These are phyloP conservation scores for Aureobasidium sp. DNA, from an alignment of 2,329 filamentous ascomycete genomes.

Conservation along the genomic window DNA sequence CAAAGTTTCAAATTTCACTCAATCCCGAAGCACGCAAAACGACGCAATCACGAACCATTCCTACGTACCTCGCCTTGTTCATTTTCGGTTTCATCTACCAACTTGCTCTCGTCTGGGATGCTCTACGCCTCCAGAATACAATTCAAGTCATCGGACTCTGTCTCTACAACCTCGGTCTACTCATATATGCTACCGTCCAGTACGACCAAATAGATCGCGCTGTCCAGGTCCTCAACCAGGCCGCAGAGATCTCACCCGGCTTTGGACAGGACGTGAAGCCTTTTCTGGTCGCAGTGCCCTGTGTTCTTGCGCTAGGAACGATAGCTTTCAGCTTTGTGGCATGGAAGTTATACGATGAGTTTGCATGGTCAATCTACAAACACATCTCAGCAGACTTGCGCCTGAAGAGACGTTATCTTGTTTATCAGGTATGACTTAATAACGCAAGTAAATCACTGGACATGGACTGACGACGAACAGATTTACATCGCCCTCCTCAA, in stretches of 20 bases:
- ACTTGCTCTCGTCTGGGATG: slow-evolving; percentile 84
- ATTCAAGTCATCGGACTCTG: slow-evolving; percentile 97
- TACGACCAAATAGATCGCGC: slow-evolving; percentile 82
- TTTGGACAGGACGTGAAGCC: slow-evolving; percentile 61
- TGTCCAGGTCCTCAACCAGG: slow-evolving; percentile 45
- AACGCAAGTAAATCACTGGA: neutral
- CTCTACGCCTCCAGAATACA: slow-evolving; percentile 88
- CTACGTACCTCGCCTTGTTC: slow-evolving; percentile 91
- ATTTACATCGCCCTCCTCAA: slow-evolving; percentile 97
- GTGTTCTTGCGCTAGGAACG: slow-evolving; percentile 70
- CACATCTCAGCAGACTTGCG: slow-evolving; percentile 95
- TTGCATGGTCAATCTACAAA: slow-evolving; percentile 99
- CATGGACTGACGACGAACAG: slow-evolving; percentile 41
- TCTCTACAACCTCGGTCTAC: slow-evolving; percentile 81
- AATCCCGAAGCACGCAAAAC: slow-evolving; percentile 31
- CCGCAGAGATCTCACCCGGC: slow-evolving; percentile 32
- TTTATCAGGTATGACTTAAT: slow-evolving; percentile 72
- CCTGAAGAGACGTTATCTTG: slow-evolving; percentile 93
- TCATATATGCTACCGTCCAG: slow-evolving; percentile 90
- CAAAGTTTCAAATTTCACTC: slow-evolving; percentile 64
- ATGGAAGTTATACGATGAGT: slow-evolving; percentile 97
- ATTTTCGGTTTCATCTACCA: slow-evolving; percentile 97
- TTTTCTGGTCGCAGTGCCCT: slow-evolving; percentile 77
- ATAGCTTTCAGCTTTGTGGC: slow-evolving; percentile 67
- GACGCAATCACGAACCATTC: slow-evolving; percentile 59